Evolutionary conservation across 164 flowering plant genomes (phyloP).

Genomic region (Houttuynia cordata): DNA sequence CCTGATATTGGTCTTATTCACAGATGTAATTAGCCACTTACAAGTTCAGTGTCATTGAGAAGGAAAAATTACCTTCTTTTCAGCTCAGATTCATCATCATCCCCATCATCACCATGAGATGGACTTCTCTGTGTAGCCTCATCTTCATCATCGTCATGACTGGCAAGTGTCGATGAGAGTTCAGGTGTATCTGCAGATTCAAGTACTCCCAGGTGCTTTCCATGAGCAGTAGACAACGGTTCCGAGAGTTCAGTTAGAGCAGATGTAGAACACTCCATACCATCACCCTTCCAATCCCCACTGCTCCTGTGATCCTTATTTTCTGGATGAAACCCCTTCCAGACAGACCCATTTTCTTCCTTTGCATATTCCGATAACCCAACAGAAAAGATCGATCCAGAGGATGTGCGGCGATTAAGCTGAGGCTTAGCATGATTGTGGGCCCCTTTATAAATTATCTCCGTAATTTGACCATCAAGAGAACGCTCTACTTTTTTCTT

Average conservation of each 20-base stretch:
- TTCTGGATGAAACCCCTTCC: conserved; percentile 32
- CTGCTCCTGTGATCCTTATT: conserved; percentile 23
- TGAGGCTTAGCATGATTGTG: conserved; percentile 71
- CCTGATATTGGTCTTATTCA: neutral
- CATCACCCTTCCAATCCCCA: conserved; percentile 37
- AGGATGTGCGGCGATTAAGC: conserved; percentile 33
- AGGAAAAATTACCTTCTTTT: conserved; percentile 44
- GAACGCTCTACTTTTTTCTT: conserved; percentile 77
- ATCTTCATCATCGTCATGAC: conserved; percentile 54
- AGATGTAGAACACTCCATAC: conserved; percentile 50
- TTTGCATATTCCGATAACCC: conserved; percentile 25
- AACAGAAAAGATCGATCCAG: conserved; percentile 28
- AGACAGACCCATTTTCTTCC: conserved; percentile 35
- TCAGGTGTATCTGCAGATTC: conserved; percentile 51
- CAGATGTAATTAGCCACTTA: neutral
- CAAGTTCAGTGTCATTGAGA: neutral
- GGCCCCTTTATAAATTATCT: conserved; percentile 64
- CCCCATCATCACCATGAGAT: conserved; percentile 40
- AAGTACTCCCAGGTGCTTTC: conserved; percentile 24
- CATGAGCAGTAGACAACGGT: conserved; percentile 31
- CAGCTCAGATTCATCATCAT: conserved; percentile 51
- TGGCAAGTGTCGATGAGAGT: conserved; percentile 50
- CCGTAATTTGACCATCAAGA: conserved; percentile 63
- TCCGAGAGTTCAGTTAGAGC: conserved; percentile 50
- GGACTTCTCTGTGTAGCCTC: conserved; percentile 41